A percentile compares a stretch with the other conserved stretches of the same genome.
Conservation (phyloP, 169 alveolate species). For the Perkinsus olseni region DNA sequence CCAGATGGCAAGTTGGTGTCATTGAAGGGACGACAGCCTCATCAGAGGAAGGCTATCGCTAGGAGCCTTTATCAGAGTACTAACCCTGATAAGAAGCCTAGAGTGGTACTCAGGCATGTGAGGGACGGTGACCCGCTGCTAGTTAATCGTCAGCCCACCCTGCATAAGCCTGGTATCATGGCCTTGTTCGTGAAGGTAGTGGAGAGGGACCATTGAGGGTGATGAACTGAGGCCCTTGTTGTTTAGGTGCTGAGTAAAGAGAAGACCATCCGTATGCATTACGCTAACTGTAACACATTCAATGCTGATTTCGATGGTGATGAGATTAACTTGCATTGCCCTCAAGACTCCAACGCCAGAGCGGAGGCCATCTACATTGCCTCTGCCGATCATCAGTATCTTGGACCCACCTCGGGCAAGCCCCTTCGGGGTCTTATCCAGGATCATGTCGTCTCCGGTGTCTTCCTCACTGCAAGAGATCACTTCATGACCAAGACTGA, state of each 20-base stretch:
- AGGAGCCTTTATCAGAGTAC: slow-evolving; percentile 22
- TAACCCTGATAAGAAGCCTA: slow-evolving; percentile 28
- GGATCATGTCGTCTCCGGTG: slow-evolving; percentile 90
- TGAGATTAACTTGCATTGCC: slow-evolving; percentile 96
- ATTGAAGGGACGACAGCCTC: neutral
- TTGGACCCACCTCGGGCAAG: slow-evolving; percentile 94
- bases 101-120: slow-evolving; percentile 87
- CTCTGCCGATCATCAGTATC: slow-evolving; percentile 87
- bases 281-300: slow-evolving; percentile 95
- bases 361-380: slow-evolving; percentile 90
- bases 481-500: slow-evolving; percentile 78
- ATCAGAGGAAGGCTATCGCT: slow-evolving; percentile 12
- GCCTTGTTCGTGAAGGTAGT: slow-evolving; percentile 72
- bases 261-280: slow-evolving; percentile 91
- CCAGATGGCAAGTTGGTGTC: slow-evolving; percentile 28
- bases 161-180: slow-evolving; percentile 95
- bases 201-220: neutral
- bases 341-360: slow-evolving; percentile 86
- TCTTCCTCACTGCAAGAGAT: slow-evolving; percentile 83
- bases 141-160: slow-evolving; percentile 94
- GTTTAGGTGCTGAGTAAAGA: slow-evolving; percentile 42
- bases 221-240: neutral
- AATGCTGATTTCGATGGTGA: slow-evolving; percentile 99
- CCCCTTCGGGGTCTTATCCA: slow-evolving; percentile 95
- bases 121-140: slow-evolving; percentile 91